A percentile compares a stretch with the other conserved stretches of the same genome.
These are phyloP conservation scores for Symbiodinium pilosum DNA, from an alignment of 73 alveolate genomes.

Conservation along the genomic window DNA sequence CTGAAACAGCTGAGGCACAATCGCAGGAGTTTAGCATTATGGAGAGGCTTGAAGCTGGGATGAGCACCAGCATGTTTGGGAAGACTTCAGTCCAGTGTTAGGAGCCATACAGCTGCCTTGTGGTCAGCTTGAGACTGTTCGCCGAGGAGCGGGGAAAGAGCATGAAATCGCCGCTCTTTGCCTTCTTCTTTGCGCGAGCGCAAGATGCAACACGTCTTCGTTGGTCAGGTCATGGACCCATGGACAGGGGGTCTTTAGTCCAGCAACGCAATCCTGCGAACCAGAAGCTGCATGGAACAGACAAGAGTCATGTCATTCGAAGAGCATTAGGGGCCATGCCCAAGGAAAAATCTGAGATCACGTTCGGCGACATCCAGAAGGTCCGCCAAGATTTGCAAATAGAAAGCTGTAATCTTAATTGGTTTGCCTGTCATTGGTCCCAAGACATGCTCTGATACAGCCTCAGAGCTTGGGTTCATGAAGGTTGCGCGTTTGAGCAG, in stretches of 20 bases:
- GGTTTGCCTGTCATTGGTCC: too few relatives aligned
- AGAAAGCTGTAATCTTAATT: too few relatives aligned
- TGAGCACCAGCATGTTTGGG: not conserved
- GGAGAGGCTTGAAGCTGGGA: not conserved
- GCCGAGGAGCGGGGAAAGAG: not conserved
- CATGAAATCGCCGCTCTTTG: not conserved
- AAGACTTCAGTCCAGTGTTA: too few relatives aligned
- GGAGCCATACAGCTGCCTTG: too few relatives aligned
- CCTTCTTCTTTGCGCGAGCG: not conserved
- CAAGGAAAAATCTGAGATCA: not conserved
- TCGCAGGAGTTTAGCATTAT: not conserved
- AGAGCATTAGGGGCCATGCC: not conserved
- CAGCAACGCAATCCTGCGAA: too few relatives aligned
- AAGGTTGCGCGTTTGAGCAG: too few relatives aligned
- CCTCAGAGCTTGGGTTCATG: too few relatives aligned
- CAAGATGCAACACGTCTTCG: not conserved
- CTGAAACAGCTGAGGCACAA: not conserved
- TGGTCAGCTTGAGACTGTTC: too few relatives aligned
- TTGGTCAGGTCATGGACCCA: too few relatives aligned
- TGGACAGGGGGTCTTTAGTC: too few relatives aligned
- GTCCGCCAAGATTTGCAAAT: too few relatives aligned
- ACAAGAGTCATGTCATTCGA: not conserved
- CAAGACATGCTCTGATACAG: too few relatives aligned
- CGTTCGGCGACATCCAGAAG: slow-evolving; percentile 7
- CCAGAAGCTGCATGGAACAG: not conserved